Percentiles rank a stretch among this genome's conserved stretches.
phyloP scores from a whole-genome alignment of 768 basidiomycete genomes.

The Pluteus cervinus region DNA sequence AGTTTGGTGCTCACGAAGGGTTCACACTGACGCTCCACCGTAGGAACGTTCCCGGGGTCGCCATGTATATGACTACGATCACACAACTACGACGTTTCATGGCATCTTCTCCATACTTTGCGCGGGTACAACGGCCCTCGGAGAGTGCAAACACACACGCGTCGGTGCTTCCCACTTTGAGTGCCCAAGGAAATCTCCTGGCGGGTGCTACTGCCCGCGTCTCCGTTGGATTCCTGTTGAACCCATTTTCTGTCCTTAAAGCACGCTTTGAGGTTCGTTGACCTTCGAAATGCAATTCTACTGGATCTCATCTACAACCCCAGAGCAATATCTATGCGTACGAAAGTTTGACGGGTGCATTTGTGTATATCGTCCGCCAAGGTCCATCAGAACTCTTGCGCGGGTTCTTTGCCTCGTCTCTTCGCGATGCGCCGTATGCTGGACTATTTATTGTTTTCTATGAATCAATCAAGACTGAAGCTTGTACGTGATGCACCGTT shows the following conservation, averaged over 20 bases:
- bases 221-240: slow-evolving; percentile 75
- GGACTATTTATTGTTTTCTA: slow-evolving; percentile 87
- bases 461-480: slow-evolving; percentile 76
- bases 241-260: slow-evolving; percentile 89
- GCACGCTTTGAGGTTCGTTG: slow-evolving; percentile 79
- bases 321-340: slow-evolving; percentile 81
- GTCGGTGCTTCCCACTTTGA: slow-evolving; percentile 66
- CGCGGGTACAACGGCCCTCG: slow-evolving; percentile 22
- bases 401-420: slow-evolving; percentile 80
- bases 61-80: slow-evolving; percentile 84
- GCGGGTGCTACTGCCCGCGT: slow-evolving; percentile 83
- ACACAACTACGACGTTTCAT: slow-evolving; percentile 76
- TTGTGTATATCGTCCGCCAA: slow-evolving; percentile 53
- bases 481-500: slow-evolving; percentile 36
- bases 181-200: slow-evolving; percentile 74
- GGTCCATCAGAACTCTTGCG: slow-evolving; percentile 81
- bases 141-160: slow-evolving; percentile 20
- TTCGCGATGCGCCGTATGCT: slow-evolving; percentile 94
- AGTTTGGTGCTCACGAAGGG: background rate
- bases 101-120: slow-evolving; percentile 69
- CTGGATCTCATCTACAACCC: slow-evolving; percentile 6
- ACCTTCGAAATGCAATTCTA: background rate
- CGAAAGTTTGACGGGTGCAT: slow-evolving; percentile 50
- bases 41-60: slow-evolving; percentile 92
- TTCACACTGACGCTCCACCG: slow-evolving; percentile 4